Percentiles rank a stretch among this genome's conserved stretches.
Conservation (phyloP, 345 rosid genomes). For the Hibiscus trionum region DNA sequence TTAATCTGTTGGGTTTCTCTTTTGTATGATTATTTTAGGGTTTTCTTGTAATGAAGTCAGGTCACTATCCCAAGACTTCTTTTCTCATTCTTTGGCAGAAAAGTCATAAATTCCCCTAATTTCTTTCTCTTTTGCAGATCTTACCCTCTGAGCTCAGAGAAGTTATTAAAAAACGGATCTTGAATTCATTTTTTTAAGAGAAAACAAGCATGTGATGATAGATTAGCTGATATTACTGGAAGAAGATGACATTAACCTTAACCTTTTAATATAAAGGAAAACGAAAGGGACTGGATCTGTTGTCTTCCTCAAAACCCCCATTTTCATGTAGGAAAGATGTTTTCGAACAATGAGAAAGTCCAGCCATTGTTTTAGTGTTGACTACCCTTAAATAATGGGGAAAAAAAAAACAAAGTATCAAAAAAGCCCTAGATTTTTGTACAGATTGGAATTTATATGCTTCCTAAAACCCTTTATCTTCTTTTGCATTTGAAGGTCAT, state of each 20-base stretch:
- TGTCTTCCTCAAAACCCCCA: slow-evolving; percentile 11
- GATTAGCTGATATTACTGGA: neutral
- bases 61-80: slow-evolving; percentile 7
- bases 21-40: neutral
- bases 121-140: slow-evolving; percentile 12
- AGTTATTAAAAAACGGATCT: neutral
- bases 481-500: no score
- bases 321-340: slow-evolving; percentile 5
- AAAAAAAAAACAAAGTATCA: no score
- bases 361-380: neutral
- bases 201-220: slow-evolving; percentile 9
- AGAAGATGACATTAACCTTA: neutral
- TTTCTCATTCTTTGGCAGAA: slow-evolving; percentile 12
- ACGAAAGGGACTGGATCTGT: neutral
- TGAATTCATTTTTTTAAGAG: neutral
- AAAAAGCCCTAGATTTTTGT: neutral
- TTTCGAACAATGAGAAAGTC: neutral
- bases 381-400: neutral
- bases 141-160: neutral
- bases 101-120: slow-evolving; percentile 10
- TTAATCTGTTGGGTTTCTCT: neutral
- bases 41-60: neutral
- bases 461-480: neutral
- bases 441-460: neutral
- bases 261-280: neutral